Percentiles rank a stretch among this genome's conserved stretches.
These are phyloP conservation scores for Malus asiatica DNA, from an alignment of 306 rosid genomes.

Conservation along the genomic window DNA sequence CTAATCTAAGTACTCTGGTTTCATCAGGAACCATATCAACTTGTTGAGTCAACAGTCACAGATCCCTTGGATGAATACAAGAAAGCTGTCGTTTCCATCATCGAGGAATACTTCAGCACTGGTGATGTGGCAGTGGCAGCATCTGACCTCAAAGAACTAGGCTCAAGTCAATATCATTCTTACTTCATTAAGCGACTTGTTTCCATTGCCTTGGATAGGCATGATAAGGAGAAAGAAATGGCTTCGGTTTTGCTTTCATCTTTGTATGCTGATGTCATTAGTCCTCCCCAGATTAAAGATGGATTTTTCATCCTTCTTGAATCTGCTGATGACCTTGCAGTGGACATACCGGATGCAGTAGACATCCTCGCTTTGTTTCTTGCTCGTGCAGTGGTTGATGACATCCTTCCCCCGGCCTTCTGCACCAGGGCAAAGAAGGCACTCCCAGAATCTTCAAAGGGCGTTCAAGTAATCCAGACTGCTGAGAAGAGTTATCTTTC, in stretches of 20 bases:
- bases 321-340: slow-evolving; percentile 95
- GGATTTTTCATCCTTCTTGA: slow-evolving; percentile 91
- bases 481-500: slow-evolving; percentile 96
- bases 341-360: slow-evolving; percentile 88
- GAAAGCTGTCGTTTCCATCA: slow-evolving; percentile 70
- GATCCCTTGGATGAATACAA: slow-evolving; percentile 92
- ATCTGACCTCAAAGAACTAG: slow-evolving; percentile 84
- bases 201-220: slow-evolving; percentile 95
- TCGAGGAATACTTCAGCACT: slow-evolving; percentile 88
- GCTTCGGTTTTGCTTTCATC: slow-evolving; percentile 94
- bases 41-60: slow-evolving; percentile 69
- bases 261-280: slow-evolving; percentile 87
- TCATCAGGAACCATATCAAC: slow-evolving; percentile 88
- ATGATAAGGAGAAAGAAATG: slow-evolving; percentile 98
- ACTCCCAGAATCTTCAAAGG: slow-evolving; percentile 83
- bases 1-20: neutral
- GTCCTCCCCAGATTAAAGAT: slow-evolving; percentile 83
- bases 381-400: slow-evolving; percentile 99
- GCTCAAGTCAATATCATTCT: slow-evolving; percentile 81
- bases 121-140: slow-evolving; percentile 78
- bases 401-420: slow-evolving; percentile 94
- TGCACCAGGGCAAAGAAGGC: slow-evolving; percentile 77
- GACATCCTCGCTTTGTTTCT: slow-evolving; percentile 88
- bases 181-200: slow-evolving; percentile 89
- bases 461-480: slow-evolving; percentile 66